Evolutionary conservation across 202 grass and related monocot genomes (phyloP).

Genomic region (Bolboschoenoplectus hybrid): DNA sequence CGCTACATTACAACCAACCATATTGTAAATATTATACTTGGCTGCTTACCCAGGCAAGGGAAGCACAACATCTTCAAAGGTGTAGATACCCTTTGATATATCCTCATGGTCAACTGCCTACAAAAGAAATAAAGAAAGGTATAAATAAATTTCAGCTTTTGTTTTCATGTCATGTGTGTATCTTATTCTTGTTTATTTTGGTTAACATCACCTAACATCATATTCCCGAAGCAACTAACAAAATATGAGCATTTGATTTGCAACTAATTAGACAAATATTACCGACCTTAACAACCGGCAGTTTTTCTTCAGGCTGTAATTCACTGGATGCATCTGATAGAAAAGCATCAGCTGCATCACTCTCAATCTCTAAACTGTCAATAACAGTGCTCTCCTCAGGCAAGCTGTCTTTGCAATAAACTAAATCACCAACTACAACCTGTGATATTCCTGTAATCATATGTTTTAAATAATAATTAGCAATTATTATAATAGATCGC

Average conservation of each 20-base stretch:
- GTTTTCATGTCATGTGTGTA: neutral
- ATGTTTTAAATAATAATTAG: slow-evolving; percentile 21
- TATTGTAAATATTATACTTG: neutral
- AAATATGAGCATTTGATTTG: neutral
- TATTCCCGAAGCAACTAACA: neutral
- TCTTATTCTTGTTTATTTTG: slow-evolving; percentile 18
- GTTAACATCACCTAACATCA: neutral
- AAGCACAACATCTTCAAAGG: slow-evolving; percentile 89
- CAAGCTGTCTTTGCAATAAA: slow-evolving; percentile 75
- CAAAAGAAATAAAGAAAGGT: slow-evolving; percentile 29
- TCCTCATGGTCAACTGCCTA: slow-evolving; percentile 79
- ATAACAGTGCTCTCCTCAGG: slow-evolving; percentile 47
- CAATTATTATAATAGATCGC: slow-evolving; percentile 8
- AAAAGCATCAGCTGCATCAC: slow-evolving; percentile 53
- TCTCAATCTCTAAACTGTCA: slow-evolving; percentile 52
- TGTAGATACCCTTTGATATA: slow-evolving; percentile 71
- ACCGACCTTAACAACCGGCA: slow-evolving; percentile 76
- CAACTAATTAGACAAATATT: neutral
- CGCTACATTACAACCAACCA: neutral
- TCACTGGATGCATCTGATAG: slow-evolving; percentile 61
- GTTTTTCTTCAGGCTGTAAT: slow-evolving; percentile 71
- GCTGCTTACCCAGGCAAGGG: slow-evolving; percentile 86
- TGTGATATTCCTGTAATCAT: slow-evolving; percentile 69
- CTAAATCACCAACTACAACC: slow-evolving; percentile 81
- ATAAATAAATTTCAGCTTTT: slow-evolving; percentile 15